Evolutionary conservation across 2,329 filamentous ascomycete genomes (phyloP), one percentile per base, ranked within the genome.

Genomic region (Colletotrichum shisoi): DNA sequence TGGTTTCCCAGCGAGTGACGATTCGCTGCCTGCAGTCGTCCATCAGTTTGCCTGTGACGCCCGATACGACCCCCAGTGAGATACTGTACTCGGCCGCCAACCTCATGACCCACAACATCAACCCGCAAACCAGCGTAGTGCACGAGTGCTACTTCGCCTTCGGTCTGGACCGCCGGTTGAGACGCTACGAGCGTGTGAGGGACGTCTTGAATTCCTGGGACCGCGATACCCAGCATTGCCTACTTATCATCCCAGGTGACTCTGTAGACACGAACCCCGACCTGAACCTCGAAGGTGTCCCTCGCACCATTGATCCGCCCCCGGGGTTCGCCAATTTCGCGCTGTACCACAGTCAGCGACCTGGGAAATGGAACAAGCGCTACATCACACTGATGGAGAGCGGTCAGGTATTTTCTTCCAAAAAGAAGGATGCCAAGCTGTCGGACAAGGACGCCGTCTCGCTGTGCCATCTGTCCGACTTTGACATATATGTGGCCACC

Each of bases 191-290:
- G 79, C 88, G 87, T 69, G 85, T 98, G 39, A 87, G 92, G 67
- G 92, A 97, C 73, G 87, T 97, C 24, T 86, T 97, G 84, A 96
- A 96, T 76, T 96, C 93, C 0, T 98, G 94, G 94, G 92, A 96
- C 68, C 83, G 85, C 49, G 93, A 97, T 75, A 82, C 84, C 2
- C 89, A 93, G 71, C 95, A 96, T 73, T 83, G 85, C 8, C 82
- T 98, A 15, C 79, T 91, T 19, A 83, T 97, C 24, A 79, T 89
- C 62, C 83, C 89, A 15, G 81, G 84, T 2, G 84, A 88, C 44
- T 78, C 83, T 2, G 80, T 82, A 5, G 82, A 85, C n/a, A 81
- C 84, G 59, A 81, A 85, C 69, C 76, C 78, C 7, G 88, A 91
- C 63, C 83, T 97, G 7, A 88, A 91, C 27, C 79, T 89, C 4